Conservation (phyloP, 495 filamentous ascomycete species). For the Lasiosphaeria miniovina region DNA sequence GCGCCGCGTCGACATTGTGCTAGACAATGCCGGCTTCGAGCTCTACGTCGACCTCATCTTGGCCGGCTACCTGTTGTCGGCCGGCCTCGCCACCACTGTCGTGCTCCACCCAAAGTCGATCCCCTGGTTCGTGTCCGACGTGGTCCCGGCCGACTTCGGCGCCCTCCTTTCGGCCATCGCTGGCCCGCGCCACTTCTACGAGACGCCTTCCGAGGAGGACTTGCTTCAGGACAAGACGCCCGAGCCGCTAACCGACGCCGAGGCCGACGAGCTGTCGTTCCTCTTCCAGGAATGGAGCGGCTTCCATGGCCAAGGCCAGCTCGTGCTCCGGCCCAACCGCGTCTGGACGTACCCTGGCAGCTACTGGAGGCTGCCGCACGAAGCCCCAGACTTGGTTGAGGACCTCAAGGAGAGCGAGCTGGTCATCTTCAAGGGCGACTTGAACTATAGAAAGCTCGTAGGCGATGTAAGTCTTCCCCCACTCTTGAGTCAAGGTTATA, state of each 20-base stretch:
- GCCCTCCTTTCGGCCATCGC: slow-evolving; percentile 74
- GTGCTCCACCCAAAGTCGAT: slow-evolving; percentile 92
- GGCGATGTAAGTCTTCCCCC: slow-evolving; percentile 64
- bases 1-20: slow-evolving; percentile 81
- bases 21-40: slow-evolving; percentile 97
- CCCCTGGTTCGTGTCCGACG: slow-evolving; percentile 97
- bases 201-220: slow-evolving; percentile 65
- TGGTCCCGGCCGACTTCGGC: slow-evolving; percentile 78
- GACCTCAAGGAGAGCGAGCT: slow-evolving; percentile 83
- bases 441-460: slow-evolving; percentile 91
- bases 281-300: slow-evolving; percentile 77
- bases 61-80: slow-evolving; percentile 78
- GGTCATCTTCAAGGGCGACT: slow-evolving; percentile 94
- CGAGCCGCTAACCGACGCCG: slow-evolving; percentile 59
- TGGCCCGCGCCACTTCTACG: slow-evolving; percentile 72
- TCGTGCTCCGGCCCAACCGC: slow-evolving; percentile 72
- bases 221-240: slow-evolving; percentile 52
- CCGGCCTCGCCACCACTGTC: slow-evolving; percentile 77
- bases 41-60: slow-evolving; percentile 91
- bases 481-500: no score
- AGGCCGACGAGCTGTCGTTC: slow-evolving; percentile 65
- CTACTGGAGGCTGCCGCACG: slow-evolving; percentile 79
- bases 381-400: slow-evolving; percentile 62
- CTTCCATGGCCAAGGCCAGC: slow-evolving; percentile 76
- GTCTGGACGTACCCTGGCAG: slow-evolving; percentile 88